Base-by-base conservation (phyloP, 352 stramenopile species). In the Plasmopara muralis region DNA sequence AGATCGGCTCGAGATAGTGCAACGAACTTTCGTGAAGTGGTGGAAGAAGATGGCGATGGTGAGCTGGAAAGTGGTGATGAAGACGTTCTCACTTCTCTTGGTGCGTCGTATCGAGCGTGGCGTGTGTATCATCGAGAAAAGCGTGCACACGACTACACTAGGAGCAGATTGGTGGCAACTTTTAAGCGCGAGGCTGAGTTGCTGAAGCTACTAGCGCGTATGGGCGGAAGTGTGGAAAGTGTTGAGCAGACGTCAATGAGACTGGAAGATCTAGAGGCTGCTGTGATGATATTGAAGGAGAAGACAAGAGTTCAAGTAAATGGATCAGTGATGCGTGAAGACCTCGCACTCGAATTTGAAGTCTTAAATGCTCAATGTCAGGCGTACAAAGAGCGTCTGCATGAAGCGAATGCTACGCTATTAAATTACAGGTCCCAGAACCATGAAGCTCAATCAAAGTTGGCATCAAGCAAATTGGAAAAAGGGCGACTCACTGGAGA, bases 61-160 rank as follows among this genome's bases (percentile, higher is more conserved):
- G 59, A 25, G 20, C 54, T 55, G 52, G 63, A 58, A 42, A 71
- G 63, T 25, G 63, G 50, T 15, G 63, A 71, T 18, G 59, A 68
- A 56, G 63, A 71, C 40, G 59, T 71, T 5, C 52, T 71, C 4
- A 57, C 46, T 42, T 71, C 63, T 8, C 55, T 71, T 29, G 47
- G 49, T 15, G 50, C 59, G 12, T 63, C 60, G n/a, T 60, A 62
- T 52, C 50, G 63, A 53, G 59, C 59, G 9, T 65, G 55, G 54
- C 59, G 54, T 4, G 46, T 58, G 34, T 66, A 65, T 39, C 51
- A 64, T 53, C 47, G 59, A 46, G 62, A 71, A 39, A 71, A 71
- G 37, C 47, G 55, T 18, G 63, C 63, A 6, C 63, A 71, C 28
- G 63, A 61, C 29, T 68, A 68, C 50, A 71, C 59, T 30, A 71